Evolutionary conservation across 352 stramenopile species (phyloP), one percentile per base, ranked within the genome.

Genomic region (Pythium inflatum): DNA sequence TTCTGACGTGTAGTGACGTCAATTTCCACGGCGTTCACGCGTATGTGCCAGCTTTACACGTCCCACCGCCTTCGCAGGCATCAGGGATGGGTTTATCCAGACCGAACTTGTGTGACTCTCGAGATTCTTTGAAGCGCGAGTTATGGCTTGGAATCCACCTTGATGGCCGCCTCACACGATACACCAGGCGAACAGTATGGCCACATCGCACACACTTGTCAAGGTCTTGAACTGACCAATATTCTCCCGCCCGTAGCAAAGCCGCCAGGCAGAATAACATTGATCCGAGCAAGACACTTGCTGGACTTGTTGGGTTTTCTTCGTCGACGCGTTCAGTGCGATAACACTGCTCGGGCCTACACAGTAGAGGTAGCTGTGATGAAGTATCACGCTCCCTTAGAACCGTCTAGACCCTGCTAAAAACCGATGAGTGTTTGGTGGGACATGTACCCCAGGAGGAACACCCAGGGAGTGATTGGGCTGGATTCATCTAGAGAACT

Each of bases 1-100:
- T n/a, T n/a, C n/a, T 50, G 41, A 50, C 41, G 41, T 50, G 41
- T 50, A 50, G 16, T 50, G 20, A 16, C 41, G 41, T 50, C 41
- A 50, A 50, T 50, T 50, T 50, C 41, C 41, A 24, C 41, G n/a
- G 41, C 41, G 8, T 8, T 25, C 8, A 8, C 7, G 41, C 41
- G 41, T 50, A 50, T 50, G 41, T 50, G 41, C 41, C n/a, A 25
- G 41, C 12, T 50, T 50, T 7, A 50, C 41, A 16, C 20, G 14
- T 50, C 41, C 41, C 41, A 50, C 41, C 41, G 41, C 20, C 41
- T 50, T 50, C 41, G 41, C 41, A 50, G 41, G 20, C 41, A n/a
- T 50, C 6, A 24, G 41, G 41, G 8, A n/a, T 50, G n/a, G n/a
- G 20, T 50, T n/a, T 25, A 8, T 25, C 7, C 12, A n/a, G 5